These are phyloP conservation scores for Cornus florida DNA, from an alignment of 148 eudicot species.

Conservation along the genomic window DNA sequence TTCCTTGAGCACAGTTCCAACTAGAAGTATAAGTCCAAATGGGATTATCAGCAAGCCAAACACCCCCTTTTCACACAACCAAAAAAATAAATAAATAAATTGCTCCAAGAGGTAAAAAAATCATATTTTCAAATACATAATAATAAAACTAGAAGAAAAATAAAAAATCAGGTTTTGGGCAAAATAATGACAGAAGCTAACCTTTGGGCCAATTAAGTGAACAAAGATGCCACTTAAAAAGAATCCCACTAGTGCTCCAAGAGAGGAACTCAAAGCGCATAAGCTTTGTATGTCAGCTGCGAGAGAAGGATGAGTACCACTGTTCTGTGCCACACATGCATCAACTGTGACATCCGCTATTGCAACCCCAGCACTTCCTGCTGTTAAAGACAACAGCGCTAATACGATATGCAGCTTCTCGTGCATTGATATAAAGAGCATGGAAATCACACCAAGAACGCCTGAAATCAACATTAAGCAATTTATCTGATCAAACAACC, in stretches of 20 bases:
- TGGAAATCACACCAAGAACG: conserved; percentile 56
- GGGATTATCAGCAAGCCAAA: conserved; percentile 80
- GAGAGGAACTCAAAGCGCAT: conserved; percentile 73
- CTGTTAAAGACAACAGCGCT: conserved; percentile 64
- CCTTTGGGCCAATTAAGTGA: conserved; percentile 85
- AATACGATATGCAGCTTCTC: conserved; percentile 56
- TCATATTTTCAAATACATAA: neutral
- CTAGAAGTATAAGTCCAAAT: conserved; percentile 54
- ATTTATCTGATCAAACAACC: neutral
- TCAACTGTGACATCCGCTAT: conserved; percentile 98
- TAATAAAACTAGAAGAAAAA: neutral
- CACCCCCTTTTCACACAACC: conserved; percentile 59
- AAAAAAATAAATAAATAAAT: neutral
- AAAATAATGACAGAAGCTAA: conserved; percentile 22
- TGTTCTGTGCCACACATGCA: conserved; percentile 94
- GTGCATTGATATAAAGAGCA: conserved; percentile 73
- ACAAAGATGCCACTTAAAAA: conserved; percentile 85
- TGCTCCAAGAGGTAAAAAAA: neutral
- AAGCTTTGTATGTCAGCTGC: conserved; percentile 97
- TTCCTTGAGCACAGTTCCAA: conserved; percentile 76
- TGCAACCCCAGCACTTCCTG: conserved; percentile 76
- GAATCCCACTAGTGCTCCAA: conserved; percentile 80
- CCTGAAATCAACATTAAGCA: conserved; percentile 45
- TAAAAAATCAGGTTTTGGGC: conserved; percentile 6
- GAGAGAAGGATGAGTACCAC: conserved; percentile 60